Evolutionary conservation across 1,284 basidiomycete genomes (phyloP).

Genomic region (Cutaneotrichosporon sp.): DNA sequence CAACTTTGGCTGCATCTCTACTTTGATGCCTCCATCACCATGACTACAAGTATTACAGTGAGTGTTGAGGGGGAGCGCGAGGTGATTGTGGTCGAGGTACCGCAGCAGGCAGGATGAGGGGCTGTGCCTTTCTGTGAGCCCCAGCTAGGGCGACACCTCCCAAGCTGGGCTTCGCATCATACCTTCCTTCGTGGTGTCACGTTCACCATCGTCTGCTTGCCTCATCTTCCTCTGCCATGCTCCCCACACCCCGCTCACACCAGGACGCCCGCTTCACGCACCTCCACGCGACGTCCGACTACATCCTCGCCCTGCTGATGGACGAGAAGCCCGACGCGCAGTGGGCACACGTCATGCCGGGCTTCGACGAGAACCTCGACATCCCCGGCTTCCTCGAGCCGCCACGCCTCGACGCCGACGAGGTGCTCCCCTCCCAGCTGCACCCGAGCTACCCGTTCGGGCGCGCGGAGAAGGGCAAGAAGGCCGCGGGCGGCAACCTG

Average conservation of each 20-base stretch:
- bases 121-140: no score
- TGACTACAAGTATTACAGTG: slow-evolving; percentile 40
- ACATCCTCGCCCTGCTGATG: slow-evolving; percentile 39
- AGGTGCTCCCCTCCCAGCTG: slow-evolving; percentile 42
- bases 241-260: not conserved
- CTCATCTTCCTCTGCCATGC: no score
- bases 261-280: slow-evolving; percentile 51
- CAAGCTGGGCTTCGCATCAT: no score
- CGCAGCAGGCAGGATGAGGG: no score
- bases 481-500: slow-evolving; percentile 11
- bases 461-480: slow-evolving; percentile 22
- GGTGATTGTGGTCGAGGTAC: no score
- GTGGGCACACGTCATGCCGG: slow-evolving; percentile 44
- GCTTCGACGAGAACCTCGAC: slow-evolving; percentile 43
- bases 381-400: slow-evolving; percentile 35
- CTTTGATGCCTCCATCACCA: slow-evolving; percentile 13
- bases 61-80: not conserved
- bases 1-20: not conserved
- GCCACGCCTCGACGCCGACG: slow-evolving; percentile 44
- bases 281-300: slow-evolving; percentile 40
- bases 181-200: no score
- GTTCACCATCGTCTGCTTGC: no score
- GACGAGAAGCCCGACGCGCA: slow-evolving; percentile 46
- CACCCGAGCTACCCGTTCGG: slow-evolving; percentile 50
- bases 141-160: no score